Percentiles rank a stretch among this genome's conserved stretches.
Evolutionary conservation across 257 asterid species (phyloP).

Genomic region (Forsythia viridissima): DNA sequence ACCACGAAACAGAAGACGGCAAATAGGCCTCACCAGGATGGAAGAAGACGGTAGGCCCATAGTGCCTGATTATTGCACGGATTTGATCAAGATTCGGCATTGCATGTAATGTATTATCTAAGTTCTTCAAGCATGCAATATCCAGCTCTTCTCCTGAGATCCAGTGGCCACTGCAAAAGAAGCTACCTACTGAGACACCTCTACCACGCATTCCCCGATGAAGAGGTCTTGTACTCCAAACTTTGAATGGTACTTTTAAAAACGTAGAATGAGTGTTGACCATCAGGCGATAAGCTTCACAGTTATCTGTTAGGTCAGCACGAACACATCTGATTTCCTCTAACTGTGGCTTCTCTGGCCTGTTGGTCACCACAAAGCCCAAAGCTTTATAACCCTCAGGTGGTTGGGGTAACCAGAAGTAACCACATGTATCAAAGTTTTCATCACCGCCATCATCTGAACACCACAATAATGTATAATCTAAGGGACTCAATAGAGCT

Average conservation of each 20-base stretch:
- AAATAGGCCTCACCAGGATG: conserved; percentile 80
- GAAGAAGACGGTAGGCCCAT: conserved; percentile 82
- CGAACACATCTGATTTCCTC: conserved; percentile 73
- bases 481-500: conserved; percentile 62
- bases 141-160: conserved; percentile 42
- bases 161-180: conserved; percentile 53
- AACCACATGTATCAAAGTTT: conserved; percentile 47
- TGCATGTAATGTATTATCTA: conserved; percentile 49
- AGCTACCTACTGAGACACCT: conserved; percentile 77
- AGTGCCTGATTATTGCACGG: conserved; percentile 64
- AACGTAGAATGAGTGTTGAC: conserved; percentile 41
- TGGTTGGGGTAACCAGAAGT: conserved; percentile 79
- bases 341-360: conserved; percentile 60
- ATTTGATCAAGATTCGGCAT: conserved; percentile 88
- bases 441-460: conserved; percentile 57
- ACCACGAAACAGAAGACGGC: conserved; percentile 92
- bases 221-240: conserved; percentile 65
- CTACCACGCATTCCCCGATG: conserved; percentile 65
- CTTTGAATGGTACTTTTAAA: conserved; percentile 46
- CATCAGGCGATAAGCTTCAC: conserved; percentile 51
- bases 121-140: conserved; percentile 74
- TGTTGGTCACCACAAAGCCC: conserved; percentile 70
- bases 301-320: conserved; percentile 64
- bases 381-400: conserved; percentile 73
- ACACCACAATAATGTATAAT: conserved; percentile 74